phyloP scores from a whole-genome alignment of 805 yeast species.

The Lachancea meyersii region DNA sequence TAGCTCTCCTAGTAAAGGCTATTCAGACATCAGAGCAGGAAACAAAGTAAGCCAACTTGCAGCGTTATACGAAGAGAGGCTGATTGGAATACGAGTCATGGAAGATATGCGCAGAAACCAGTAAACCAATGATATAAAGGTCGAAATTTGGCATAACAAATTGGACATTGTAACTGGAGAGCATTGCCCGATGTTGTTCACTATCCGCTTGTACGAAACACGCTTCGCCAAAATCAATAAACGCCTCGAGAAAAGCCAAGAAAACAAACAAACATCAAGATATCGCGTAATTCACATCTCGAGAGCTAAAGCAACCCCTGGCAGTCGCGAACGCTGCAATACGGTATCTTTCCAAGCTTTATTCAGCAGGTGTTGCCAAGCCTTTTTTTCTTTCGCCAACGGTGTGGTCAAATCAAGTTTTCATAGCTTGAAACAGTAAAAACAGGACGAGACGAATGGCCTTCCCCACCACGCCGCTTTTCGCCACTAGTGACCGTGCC shows the following conservation, averaged over 20 bases:
- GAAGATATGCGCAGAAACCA: conserved; percentile 24
- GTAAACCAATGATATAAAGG: neutral
- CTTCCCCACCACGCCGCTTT: neutral
- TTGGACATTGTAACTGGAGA: too few relatives aligned
- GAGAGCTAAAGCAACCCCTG: neutral
- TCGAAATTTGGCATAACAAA: too few relatives aligned
- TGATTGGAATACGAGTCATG: conserved; percentile 35
- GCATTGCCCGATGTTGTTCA: too few relatives aligned
- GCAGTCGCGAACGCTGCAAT: neutral
- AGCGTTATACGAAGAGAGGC: conserved; percentile 54
- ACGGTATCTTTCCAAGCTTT: too few relatives aligned
- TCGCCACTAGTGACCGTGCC: neutral
- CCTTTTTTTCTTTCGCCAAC: too few relatives aligned
- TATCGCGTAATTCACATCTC: neutral
- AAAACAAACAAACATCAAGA: neutral
- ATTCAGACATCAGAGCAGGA: conserved; percentile 42
- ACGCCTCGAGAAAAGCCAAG: conserved; percentile 1
- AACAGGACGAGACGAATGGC: neutral
- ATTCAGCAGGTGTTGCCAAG: too few relatives aligned
- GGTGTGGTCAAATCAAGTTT: neutral
- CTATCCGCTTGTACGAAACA: neutral
- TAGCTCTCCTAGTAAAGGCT: conserved; percentile 33
- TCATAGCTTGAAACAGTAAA: neutral
- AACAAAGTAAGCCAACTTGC: conserved; percentile 59
- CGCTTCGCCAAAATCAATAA: neutral